Percentiles rank a stretch among this genome's conserved stretches.
Conservation (phyloP, 768 basidiomycete species). For the Lentinula aciculospora region DNA sequence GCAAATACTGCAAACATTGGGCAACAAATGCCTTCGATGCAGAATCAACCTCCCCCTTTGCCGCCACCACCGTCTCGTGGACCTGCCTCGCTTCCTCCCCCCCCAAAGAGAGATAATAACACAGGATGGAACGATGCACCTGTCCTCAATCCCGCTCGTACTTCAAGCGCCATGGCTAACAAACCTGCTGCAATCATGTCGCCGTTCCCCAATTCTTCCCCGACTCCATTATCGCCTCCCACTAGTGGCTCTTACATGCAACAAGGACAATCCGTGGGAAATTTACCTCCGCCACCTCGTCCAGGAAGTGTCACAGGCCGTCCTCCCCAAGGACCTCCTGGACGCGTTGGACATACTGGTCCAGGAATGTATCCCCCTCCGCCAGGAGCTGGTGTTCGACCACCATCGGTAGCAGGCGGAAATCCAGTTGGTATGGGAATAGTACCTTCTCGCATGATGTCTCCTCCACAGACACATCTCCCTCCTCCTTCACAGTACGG, state of each 20-base stretch:
- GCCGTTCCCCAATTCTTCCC: conserved; percentile 75
- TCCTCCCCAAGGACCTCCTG: conserved; percentile 31
- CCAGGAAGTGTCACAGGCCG: conserved; percentile 55
- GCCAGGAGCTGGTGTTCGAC: conserved; percentile 17
- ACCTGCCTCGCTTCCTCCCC: conserved; percentile 30
- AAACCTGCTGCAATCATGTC: conserved; percentile 76
- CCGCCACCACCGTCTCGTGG: conserved; percentile 39
- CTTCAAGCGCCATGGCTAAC: conserved; percentile 39
- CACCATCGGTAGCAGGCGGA: conserved; percentile 18
- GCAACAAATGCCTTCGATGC: conserved; percentile 29
- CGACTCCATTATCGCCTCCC: conserved; percentile 29
- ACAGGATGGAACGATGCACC: conserved; percentile 95
- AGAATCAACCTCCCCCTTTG: conserved; percentile 29
- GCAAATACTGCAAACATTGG: conserved; percentile 13
- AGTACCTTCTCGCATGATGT: conserved; percentile 37
- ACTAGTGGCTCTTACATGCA: conserved; percentile 19
- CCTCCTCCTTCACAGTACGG: conserved; percentile 47
- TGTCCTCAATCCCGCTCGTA: conserved; percentile 37
- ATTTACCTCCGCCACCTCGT: conserved; percentile 51
- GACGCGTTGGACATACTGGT: conserved; percentile 21
- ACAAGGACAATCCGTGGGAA: conserved; percentile 19
- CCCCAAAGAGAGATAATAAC: conserved; percentile 57
- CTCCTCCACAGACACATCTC: conserved; percentile 36
- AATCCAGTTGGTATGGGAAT: conserved; percentile 15
- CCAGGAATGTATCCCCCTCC: conserved; percentile 26